Conservation (phyloP, 345 rosid genomes). For the Draba incana region DNA sequence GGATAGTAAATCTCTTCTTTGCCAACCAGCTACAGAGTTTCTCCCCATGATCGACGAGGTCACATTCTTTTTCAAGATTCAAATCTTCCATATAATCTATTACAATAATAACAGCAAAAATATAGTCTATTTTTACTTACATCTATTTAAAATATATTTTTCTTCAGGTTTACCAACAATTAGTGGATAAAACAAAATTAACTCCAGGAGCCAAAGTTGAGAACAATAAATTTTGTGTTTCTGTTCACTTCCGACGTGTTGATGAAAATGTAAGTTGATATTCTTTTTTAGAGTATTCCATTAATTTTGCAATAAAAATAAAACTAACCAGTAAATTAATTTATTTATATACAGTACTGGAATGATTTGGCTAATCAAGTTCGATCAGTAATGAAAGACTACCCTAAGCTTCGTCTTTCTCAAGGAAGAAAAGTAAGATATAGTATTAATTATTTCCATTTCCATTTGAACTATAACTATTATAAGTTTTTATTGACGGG, state of each 20-base stretch:
- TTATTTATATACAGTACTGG: conserved; percentile 61
- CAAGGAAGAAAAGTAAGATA: conserved; percentile 84
- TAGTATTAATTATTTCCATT: not conserved
- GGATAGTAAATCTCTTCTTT: conserved; percentile 56
- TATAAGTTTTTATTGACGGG: not conserved
- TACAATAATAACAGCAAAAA: not conserved
- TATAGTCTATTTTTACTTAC: not conserved
- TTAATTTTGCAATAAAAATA: not conserved
- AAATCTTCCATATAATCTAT: not conserved
- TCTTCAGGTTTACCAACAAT: conserved; percentile 50
- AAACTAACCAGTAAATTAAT: not conserved
- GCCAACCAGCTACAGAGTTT: conserved; percentile 86
- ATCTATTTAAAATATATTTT: not conserved
- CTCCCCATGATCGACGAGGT: conserved; percentile 92
- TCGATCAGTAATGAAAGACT: conserved; percentile 62
- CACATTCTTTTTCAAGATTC: conserved; percentile 28
- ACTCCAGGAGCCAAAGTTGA: conserved; percentile 84
- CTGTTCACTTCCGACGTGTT: conserved; percentile 92
- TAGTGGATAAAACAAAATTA: conserved; percentile 65
- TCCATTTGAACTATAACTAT: not conserved
- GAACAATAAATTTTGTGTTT: conserved; percentile 87
- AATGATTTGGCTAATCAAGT: conserved; percentile 68
- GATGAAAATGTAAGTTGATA: conserved; percentile 66
- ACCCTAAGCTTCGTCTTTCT: conserved; percentile 69
- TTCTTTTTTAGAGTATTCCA: not conserved